phyloP scores from a whole-genome alignment of 2,329 filamentous ascomycete genomes.

The Fusarium palustre region DNA sequence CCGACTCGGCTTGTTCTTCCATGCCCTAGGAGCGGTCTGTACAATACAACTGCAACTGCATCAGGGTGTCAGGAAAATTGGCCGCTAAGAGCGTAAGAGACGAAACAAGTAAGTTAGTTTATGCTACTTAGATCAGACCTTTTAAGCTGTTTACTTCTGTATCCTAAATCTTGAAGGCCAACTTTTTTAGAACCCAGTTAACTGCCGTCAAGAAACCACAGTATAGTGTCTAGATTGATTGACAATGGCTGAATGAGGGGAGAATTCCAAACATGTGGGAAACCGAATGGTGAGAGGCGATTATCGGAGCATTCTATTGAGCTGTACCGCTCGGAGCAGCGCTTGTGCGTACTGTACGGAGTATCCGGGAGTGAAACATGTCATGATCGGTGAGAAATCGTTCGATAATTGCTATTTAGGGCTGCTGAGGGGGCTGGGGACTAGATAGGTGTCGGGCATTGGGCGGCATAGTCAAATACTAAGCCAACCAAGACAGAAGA shows the following conservation, averaged over 20 bases:
- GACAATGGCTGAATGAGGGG: slow-evolving; percentile 1
- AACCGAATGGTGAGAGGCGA: slow-evolving; percentile 23
- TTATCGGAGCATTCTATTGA: slow-evolving; percentile 24
- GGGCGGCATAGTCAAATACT: neutral
- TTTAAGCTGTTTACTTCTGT: no score
- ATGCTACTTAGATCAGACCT: no score
- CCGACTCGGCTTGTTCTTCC: neutral
- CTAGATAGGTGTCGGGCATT: neutral
- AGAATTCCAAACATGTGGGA: slow-evolving; percentile 2
- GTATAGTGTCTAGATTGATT: slow-evolving; percentile 7
- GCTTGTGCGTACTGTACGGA: slow-evolving; percentile 35
- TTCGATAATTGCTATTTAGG: slow-evolving; percentile 33
- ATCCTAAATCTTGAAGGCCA: no score
- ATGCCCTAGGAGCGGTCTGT: neutral
- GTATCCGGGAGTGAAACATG: slow-evolving; percentile 32
- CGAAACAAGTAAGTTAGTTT: no score
- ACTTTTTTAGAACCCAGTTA: no score
- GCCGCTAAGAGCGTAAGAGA: no score
- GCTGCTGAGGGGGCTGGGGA: slow-evolving; percentile 19
- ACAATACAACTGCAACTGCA: neutral
- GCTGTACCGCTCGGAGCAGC: slow-evolving; percentile 8
- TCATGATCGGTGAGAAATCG: slow-evolving; percentile 34
- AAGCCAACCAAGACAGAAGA: slow-evolving; percentile 9
- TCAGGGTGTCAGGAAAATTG: no score
- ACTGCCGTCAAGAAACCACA: neutral